Evolutionary conservation across 805 yeast species (phyloP).

Genomic region (Pichia occidentalis): DNA sequence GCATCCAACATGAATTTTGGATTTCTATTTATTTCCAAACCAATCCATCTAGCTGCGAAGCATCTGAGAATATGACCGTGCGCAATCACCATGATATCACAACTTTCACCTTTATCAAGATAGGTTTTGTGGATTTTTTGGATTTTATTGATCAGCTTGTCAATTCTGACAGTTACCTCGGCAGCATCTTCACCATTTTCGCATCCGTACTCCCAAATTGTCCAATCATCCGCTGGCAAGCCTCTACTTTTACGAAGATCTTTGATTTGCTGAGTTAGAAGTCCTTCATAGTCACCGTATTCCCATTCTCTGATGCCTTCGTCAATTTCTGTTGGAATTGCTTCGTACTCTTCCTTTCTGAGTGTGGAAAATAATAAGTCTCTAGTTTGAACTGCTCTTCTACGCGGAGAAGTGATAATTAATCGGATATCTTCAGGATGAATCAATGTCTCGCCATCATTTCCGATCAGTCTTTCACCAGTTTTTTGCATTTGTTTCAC

Average conservation of each 20-base stretch:
- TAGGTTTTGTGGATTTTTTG: slow-evolving; percentile 52
- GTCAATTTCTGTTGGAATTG: slow-evolving; percentile 43
- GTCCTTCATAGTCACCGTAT: slow-evolving; percentile 93
- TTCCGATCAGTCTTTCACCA: slow-evolving; percentile 62
- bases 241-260: slow-evolving; percentile 56
- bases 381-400: slow-evolving; percentile 70
- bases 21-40: slow-evolving; percentile 47
- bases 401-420: slow-evolving; percentile 75
- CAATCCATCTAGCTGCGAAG: slow-evolving; percentile 85
- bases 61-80: slow-evolving; percentile 93
- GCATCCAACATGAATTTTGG: slow-evolving; percentile 87
- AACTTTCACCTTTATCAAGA: slow-evolving; percentile 41
- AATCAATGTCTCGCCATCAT: slow-evolving; percentile 45
- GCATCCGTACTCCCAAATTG: slow-evolving; percentile 89
- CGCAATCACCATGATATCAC: slow-evolving; percentile 79
- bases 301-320: slow-evolving; percentile 91
- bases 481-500: slow-evolving; percentile 68
- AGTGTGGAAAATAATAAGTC: slow-evolving; percentile 51
- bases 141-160: slow-evolving; percentile 59
- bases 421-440: slow-evolving; percentile 56
- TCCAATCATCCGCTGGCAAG: slow-evolving; percentile 50
- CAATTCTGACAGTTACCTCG: slow-evolving; percentile 67
- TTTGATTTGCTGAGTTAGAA: slow-evolving; percentile 59
- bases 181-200: slow-evolving; percentile 75
- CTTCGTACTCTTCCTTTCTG: slow-evolving; percentile 35